Conservation (phyloP, 2,329 filamentous ascomycete genomes). For the Reticulascus tulasneorum region DNA sequence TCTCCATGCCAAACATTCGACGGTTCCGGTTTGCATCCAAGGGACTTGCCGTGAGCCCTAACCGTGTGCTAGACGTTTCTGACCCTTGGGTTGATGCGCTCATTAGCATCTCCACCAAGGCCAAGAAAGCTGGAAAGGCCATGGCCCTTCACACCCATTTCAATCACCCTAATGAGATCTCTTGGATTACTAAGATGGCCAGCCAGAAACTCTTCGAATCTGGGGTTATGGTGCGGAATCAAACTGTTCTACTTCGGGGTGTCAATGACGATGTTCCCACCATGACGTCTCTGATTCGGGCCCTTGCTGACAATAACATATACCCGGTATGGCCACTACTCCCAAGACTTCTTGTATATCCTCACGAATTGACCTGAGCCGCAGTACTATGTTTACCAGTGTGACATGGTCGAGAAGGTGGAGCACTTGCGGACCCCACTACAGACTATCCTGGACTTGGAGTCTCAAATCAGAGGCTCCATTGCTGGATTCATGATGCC, state of each 20-base stretch:
- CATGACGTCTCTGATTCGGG: conserved; percentile 50
- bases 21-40: conserved; percentile 60
- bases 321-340: conserved; percentile 42
- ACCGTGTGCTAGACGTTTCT: conserved; percentile 45
- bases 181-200: conserved; percentile 53
- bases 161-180: conserved; percentile 59
- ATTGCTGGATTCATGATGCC: conserved; percentile 62
- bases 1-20: conserved; percentile 53
- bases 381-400: conserved; percentile 64
- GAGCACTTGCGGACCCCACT: conserved; percentile 62
- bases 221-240: conserved; percentile 52
- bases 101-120: conserved; percentile 45
- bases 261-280: conserved; percentile 53
- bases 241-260: conserved; percentile 54
- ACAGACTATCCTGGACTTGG: conserved; percentile 53
- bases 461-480: conserved; percentile 53
- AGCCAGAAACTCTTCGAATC: conserved; percentile 43
- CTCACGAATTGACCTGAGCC: not conserved
- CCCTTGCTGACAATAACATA: conserved; percentile 52
- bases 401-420: conserved; percentile 56
- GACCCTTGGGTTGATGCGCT: conserved; percentile 53
- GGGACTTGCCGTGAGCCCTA: conserved; percentile 56
- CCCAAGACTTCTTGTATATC: not conserved
- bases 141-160: conserved; percentile 64
- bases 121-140: conserved; percentile 50